Evolutionary conservation across 306 rosid genomes (phyloP).

Genomic region (Canavalia gladiata): DNA sequence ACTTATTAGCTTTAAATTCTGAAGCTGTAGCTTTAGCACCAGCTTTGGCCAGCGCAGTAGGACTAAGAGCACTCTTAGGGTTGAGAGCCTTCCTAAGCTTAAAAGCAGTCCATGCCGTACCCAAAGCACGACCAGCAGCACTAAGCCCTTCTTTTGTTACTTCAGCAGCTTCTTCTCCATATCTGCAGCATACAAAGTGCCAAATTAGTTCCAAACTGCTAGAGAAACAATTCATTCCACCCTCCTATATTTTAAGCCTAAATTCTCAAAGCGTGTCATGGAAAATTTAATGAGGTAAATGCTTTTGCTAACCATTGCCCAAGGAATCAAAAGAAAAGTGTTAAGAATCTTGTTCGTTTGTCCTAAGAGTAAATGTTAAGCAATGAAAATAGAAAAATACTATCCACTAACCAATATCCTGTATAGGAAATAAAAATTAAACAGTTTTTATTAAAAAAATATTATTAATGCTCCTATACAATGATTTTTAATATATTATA

Average conservation of each 20-base stretch:
- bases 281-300: slow-evolving; percentile 5
- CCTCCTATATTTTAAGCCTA: not conserved
- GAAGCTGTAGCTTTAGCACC: slow-evolving; percentile 79
- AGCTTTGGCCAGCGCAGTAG: slow-evolving; percentile 75
- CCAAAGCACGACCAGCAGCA: slow-evolving; percentile 94
- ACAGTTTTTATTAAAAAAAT: not conserved
- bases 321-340: too few species aligned
- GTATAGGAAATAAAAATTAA: too few species aligned
- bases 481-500: not conserved
- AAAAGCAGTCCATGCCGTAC: slow-evolving; percentile 87
- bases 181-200: slow-evolving; percentile 63
- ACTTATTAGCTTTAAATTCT: slow-evolving; percentile 60
- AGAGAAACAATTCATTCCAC: not conserved
- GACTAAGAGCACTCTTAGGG: slow-evolving; percentile 79
- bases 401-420: too few species aligned
- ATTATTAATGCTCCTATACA: not conserved
- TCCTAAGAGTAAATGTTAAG: not conserved
- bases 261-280: slow-evolving; percentile 23
- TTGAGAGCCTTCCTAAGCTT: slow-evolving; percentile 85
- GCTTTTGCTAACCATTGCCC: not conserved
- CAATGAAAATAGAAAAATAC: not conserved
- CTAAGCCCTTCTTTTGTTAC: slow-evolving; percentile 82
- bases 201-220: slow-evolving; percentile 32
- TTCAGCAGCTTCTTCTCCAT: slow-evolving; percentile 88
- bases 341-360: not conserved